Conservation (phyloP, 2,329 filamentous ascomycete genomes). For the Talaromyces islandicus region DNA sequence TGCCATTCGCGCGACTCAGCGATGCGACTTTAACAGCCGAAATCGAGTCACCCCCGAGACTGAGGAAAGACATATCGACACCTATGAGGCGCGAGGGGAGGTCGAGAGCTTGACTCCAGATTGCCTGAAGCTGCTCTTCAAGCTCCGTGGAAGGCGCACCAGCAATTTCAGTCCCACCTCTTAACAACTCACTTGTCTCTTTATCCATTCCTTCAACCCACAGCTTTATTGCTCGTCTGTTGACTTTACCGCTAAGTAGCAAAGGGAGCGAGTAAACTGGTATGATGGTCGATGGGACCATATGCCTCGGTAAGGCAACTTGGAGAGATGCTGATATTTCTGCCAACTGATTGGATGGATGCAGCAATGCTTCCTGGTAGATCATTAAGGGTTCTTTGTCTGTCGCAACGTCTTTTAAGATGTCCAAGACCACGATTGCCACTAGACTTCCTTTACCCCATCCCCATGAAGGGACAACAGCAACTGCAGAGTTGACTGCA, state of each 20-base stretch:
- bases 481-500: not conserved
- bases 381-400: not conserved
- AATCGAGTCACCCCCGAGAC: conserved; percentile 25
- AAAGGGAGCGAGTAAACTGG: not conserved
- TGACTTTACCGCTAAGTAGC: not conserved
- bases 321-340: not conserved
- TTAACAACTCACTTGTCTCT: not conserved
- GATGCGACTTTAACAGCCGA: conserved; percentile 18
- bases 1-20: not conserved
- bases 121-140: not conserved
- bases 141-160: not conserved
- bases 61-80: conserved; percentile 22
- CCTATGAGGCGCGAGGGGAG: conserved; percentile 14
- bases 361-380: not conserved
- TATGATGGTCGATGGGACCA: not conserved
- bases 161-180: not conserved
- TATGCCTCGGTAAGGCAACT: not conserved
- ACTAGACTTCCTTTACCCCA: not conserved
- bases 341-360: not conserved
- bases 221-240: not conserved
- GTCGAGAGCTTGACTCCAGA: conserved; percentile 13
- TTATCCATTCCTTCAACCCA: not conserved
- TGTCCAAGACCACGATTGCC: not conserved
- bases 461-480: not conserved
- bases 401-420: not conserved